Base-by-base conservation (phyloP, 2,329 filamentous ascomycete species). In the Nemania abortiva region DNA sequence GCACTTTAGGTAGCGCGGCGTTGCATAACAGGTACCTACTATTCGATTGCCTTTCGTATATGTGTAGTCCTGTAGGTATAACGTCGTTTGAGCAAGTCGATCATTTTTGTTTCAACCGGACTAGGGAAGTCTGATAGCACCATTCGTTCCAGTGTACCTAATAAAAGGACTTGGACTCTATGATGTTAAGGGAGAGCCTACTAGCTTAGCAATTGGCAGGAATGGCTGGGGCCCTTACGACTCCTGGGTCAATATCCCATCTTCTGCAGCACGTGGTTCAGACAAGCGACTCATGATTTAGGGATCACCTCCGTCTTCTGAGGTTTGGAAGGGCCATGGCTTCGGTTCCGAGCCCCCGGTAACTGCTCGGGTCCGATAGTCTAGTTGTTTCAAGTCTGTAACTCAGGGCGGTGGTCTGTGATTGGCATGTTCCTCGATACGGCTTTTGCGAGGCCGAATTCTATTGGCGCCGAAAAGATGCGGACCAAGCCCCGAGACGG, bases 401-500 rank as follows among this genome's bases (percentile, higher is more conserved):
- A 62, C 20, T 4, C 13, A 24, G 24, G 57, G 27, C n/a, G 34
- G n/a, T 13, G n/a, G 27, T 20, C 3, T 31, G 6, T 53, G 52
- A 57, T 66, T 45, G 50, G 29, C n/a, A 52, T 39, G 22, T n/a
- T 11, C 13, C 6, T 49, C 3, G 13, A 57, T 27, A 6, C 42
- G 29, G 53, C 31, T 18, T 11, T 56, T 27, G 31, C 20, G 20
- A 55, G 53, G 47, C 54, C 65, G 64, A 56, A 22, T 15, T n/a
- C 29, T n/a, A 27, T n/a, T 52, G 56, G 42, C 18, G 24, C 57
- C 50, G 54, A 59, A 49, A 39, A 6, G 20, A 10, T 61, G 34
- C 37, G 59, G 53, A 49, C 37, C 37, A 31, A 54, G 20, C 10
- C 2, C 59, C 47, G 34, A 57, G 18, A 54, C 6, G 15, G 22